Percentiles rank a stretch among this genome's conserved stretches.
Evolutionary conservation across 306 rosid species (phyloP).

Genomic region (Fragaria iinumae): DNA sequence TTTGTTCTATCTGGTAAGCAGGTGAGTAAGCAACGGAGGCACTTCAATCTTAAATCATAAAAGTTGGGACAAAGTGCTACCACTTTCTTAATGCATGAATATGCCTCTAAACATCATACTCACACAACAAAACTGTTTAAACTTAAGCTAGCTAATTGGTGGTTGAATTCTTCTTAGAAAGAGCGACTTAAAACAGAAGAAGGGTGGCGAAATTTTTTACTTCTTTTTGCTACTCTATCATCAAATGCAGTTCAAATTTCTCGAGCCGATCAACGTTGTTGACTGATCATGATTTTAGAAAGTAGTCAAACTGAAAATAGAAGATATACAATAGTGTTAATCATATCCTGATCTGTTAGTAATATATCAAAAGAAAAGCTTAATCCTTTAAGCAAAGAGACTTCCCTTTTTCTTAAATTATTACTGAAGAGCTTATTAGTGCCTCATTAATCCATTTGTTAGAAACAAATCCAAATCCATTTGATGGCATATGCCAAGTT

Average conservation of each 20-base stretch:
- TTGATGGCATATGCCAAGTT: conserved; percentile 20
- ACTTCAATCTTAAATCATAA: conserved; percentile 26
- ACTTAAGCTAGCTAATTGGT: neutral
- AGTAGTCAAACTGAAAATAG: conserved; percentile 19
- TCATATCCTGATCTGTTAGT: conserved; percentile 22
- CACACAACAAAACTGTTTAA: neutral
- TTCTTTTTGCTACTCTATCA: neutral
- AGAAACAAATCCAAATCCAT: conserved; percentile 24
- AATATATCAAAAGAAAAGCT: neutral
- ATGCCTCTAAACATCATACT: conserved; percentile 16
- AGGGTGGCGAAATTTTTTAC: neutral
- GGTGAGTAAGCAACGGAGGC: conserved; percentile 3
- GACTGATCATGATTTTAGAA: conserved; percentile 41
- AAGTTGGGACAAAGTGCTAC: conserved; percentile 19
- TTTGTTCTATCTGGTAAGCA: conserved; percentile 20
- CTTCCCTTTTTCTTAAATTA: neutral
- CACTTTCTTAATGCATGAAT: conserved; percentile 51
- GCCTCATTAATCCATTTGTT: neutral
- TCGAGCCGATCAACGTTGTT: conserved; percentile 64
- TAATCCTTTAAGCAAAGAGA: conserved; percentile 13
- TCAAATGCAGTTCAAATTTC: conserved; percentile 18
- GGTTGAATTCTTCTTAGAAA: neutral
- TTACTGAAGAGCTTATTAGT: conserved; percentile 9
- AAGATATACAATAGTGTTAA: conserved; percentile 8
- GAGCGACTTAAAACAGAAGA: conserved; percentile 1